Conservation (phyloP, 345 rosid species). For the Citrus sp. region DNA sequence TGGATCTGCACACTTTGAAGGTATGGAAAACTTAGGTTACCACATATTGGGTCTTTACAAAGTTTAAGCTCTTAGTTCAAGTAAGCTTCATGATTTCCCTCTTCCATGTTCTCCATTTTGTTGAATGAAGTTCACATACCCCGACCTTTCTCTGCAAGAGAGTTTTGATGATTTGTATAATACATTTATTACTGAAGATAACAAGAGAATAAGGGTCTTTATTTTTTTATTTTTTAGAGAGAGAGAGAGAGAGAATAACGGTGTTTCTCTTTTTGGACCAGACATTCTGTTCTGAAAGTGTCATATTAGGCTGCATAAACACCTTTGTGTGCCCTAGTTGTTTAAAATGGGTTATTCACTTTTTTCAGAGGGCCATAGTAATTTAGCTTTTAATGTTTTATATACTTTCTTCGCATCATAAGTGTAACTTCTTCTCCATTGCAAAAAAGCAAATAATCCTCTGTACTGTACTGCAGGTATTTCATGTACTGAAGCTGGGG, state of each 20-base stretch:
- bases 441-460: constrained; percentile 5
- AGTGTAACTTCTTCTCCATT: background rate
- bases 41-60: background rate
- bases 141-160: background rate
- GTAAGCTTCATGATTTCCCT: background rate
- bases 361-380: background rate
- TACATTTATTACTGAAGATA: background rate
- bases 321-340: background rate
- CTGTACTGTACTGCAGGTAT: constrained; percentile 51
- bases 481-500: constrained; percentile 65
- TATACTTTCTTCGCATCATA: background rate
- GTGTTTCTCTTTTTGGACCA: background rate
- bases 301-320: background rate
- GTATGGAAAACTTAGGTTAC: constrained; percentile 29
- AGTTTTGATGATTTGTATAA: background rate
- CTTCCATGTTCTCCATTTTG: background rate
- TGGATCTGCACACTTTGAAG: constrained; percentile 74
- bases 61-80: background rate
- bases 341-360: background rate
- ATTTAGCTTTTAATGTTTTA: background rate
- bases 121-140: background rate
- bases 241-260: too few species aligned
- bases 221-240: too few species aligned
- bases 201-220: background rate
- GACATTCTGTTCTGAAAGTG: background rate